Evolutionary conservation across 2,329 filamentous ascomycete genomes (phyloP).

Genomic region (Monascus ruber): DNA sequence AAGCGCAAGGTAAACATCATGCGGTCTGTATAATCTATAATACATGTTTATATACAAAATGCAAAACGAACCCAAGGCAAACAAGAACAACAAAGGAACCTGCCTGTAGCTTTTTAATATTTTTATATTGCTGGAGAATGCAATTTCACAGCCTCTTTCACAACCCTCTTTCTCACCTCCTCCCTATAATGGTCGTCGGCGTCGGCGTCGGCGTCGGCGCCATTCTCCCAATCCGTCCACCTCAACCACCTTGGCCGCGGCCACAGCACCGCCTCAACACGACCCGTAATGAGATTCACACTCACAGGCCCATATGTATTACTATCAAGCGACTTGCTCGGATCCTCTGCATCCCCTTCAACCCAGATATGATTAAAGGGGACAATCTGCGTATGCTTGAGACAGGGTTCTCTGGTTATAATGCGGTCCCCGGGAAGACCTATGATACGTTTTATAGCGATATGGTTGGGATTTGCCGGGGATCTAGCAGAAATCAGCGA

Average conservation of each 20-base stretch:
- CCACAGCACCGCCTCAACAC: constrained; percentile 60
- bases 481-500: constrained; percentile 40
- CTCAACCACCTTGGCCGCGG: constrained; percentile 37
- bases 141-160: constrained; percentile 26
- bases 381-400: constrained; percentile 44
- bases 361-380: constrained; percentile 87
- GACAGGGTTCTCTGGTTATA: constrained; percentile 51
- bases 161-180: constrained; percentile 23
- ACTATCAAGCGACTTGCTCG: constrained; percentile 63
- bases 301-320: constrained; percentile 83
- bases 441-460: constrained; percentile 72
- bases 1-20: no score
- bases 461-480: constrained; percentile 56
- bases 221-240: constrained; percentile 28
- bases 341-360: constrained; percentile 67
- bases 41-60: no score
- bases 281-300: constrained; percentile 61
- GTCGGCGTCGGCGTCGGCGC: constrained; percentile 4
- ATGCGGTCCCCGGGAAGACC: constrained; percentile 71
- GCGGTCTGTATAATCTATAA: no score
- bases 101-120: no score
- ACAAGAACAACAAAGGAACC: no score
- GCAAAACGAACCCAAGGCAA: no score
- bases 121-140: constrained; percentile 16
- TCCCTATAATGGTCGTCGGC: constrained; percentile 20